Evolutionary conservation across 176 grass and related monocot species (phyloP).

Genomic region (Rhynchospora tenuis): DNA sequence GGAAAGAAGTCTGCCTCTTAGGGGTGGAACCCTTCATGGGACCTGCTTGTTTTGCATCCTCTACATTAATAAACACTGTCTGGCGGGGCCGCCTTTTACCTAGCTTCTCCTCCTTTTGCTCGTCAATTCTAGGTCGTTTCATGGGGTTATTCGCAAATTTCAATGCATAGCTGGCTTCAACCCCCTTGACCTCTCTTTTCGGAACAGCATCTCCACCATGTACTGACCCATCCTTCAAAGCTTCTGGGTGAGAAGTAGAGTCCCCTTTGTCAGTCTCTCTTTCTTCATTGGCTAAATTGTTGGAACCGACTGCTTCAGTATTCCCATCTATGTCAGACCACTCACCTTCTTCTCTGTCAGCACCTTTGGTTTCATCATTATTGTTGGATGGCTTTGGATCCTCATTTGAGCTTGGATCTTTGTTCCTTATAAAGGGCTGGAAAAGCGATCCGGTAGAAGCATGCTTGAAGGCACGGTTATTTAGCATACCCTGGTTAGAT

Average conservation of each 20-base stretch:
- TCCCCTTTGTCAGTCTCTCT: conserved; percentile 45
- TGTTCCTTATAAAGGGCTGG: conserved; percentile 79
- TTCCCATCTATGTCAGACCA: conserved; percentile 87
- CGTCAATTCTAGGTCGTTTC: conserved; percentile 81
- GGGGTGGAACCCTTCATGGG: conserved; percentile 85
- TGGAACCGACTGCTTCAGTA: conserved; percentile 42
- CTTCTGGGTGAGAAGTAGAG: conserved; percentile 24
- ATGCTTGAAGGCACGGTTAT: conserved; percentile 91
- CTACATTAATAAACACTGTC: conserved; percentile 91
- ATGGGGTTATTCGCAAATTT: conserved; percentile 69
- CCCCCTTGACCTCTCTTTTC: conserved; percentile 79
- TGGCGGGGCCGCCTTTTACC: conserved; percentile 89
- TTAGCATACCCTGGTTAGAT: conserved; percentile 45
- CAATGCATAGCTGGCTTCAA: conserved; percentile 84
- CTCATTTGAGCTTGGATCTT: conserved; percentile 34
- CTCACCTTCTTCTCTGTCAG: conserved; percentile 98
- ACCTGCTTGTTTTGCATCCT: conserved; percentile 90
- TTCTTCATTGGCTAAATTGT: conserved; percentile 32
- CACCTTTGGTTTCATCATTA: conserved; percentile 31
- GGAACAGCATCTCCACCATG: conserved; percentile 37
- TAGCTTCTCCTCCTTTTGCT: conserved; percentile 88
- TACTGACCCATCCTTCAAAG: conserved; percentile 35
- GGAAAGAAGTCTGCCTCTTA: conserved; percentile 76
- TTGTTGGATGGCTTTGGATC: conserved; percentile 10
- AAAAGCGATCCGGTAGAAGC: conserved; percentile 61